phyloP scores from a whole-genome alignment of 1,284 basidiomycete species.

The Hypsizygus ulmarius region DNA sequence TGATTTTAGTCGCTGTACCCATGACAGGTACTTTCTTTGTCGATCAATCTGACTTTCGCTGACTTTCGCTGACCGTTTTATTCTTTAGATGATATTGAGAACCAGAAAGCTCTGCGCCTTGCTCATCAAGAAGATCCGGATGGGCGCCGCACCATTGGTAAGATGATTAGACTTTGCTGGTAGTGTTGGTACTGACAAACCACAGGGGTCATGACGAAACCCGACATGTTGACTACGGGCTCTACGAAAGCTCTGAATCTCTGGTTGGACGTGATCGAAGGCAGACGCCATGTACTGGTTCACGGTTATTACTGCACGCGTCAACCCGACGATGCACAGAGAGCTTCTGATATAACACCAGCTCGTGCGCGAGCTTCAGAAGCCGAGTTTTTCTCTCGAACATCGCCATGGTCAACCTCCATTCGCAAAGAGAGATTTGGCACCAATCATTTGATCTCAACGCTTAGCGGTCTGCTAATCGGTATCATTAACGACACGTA shows the following conservation, averaged over 20 bases:
- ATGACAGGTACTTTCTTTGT: slow-evolving; percentile 32
- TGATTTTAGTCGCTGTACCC: slow-evolving; percentile 39
- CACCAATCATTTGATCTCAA: slow-evolving; percentile 29
- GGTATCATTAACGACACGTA: slow-evolving; percentile 33
- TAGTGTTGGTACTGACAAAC: background rate
- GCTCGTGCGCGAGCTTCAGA: slow-evolving; percentile 28
- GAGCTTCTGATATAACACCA: slow-evolving; percentile 22
- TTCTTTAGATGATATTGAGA: slow-evolving; percentile 38
- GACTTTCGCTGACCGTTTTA: background rate
- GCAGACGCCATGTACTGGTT: slow-evolving; percentile 27
- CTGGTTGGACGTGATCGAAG: slow-evolving; percentile 37
- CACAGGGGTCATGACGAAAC: slow-evolving; percentile 40
- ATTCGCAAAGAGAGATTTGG: slow-evolving; percentile 29
- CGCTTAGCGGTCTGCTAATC: slow-evolving; percentile 32
- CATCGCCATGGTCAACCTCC: slow-evolving; percentile 27
- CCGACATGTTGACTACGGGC: slow-evolving; percentile 31
- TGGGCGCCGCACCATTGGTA: slow-evolving; percentile 36
- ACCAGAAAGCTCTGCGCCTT: slow-evolving; percentile 37
- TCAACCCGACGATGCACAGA: slow-evolving; percentile 33
- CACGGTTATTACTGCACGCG: slow-evolving; percentile 39
- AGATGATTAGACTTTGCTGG: background rate
- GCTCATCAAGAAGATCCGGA: slow-evolving; percentile 32
- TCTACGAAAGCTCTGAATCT: slow-evolving; percentile 24
- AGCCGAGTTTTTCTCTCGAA: slow-evolving; percentile 28
- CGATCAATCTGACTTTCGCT: background rate